These are phyloP conservation scores for Rhododendron ferrugineum DNA, from an alignment of 148 eudicot genomes.

Conservation along the genomic window DNA sequence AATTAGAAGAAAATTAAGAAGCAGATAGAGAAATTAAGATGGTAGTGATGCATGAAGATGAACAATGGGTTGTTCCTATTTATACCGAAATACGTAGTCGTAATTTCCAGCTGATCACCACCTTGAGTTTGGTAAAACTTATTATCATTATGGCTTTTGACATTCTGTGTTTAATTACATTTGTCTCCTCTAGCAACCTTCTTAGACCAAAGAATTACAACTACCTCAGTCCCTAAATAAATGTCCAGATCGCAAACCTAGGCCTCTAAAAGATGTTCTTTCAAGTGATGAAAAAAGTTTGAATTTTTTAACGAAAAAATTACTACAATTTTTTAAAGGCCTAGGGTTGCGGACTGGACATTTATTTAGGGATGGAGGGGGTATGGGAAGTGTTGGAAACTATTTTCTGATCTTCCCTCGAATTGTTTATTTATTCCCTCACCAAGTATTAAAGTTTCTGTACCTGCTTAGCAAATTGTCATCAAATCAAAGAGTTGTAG, in stretches of 20 bases:
- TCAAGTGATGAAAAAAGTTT: too few species aligned
- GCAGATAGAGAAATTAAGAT: not conserved
- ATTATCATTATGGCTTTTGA: slow-evolving; percentile 9
- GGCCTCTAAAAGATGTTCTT: too few species aligned
- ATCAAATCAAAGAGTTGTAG: not conserved
- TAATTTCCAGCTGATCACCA: not conserved
- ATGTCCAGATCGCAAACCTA: too few species aligned
- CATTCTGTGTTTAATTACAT: not conserved
- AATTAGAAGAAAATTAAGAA: not conserved
- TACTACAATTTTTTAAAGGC: too few species aligned
- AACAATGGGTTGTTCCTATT: slow-evolving; percentile 12
- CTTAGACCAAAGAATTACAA: slow-evolving; percentile 11
- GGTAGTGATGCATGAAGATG: slow-evolving; percentile 8
- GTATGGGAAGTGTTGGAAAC: not conserved
- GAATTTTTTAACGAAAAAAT: too few species aligned
- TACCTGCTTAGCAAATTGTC: not conserved
- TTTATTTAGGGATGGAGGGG: too few species aligned
- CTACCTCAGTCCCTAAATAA: too few species aligned
- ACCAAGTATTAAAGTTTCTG: too few species aligned
- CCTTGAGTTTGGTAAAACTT: slow-evolving; percentile 8
- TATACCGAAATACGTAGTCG: slow-evolving; percentile 4
- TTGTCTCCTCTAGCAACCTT: slow-evolving; percentile 16
- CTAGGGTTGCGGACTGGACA: too few species aligned
- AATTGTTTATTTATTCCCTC: too few species aligned
- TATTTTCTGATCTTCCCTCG: not conserved